Conservation (phyloP, 345 rosid genomes). For the Euphorbia peplus region DNA sequence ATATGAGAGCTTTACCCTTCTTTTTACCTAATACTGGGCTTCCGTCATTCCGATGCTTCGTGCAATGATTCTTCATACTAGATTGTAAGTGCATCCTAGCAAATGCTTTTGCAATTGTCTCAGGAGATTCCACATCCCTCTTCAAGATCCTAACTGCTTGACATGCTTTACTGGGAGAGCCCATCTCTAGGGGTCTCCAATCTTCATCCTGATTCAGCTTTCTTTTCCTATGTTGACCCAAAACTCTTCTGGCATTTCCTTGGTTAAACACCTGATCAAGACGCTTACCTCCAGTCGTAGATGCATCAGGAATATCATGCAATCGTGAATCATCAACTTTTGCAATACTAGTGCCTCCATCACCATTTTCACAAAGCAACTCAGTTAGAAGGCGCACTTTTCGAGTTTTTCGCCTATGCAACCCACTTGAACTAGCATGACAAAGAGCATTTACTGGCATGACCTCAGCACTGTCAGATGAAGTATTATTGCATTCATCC, state of each 20-base stretch:
- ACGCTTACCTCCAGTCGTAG: conserved; percentile 22
- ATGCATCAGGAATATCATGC: conserved; percentile 27
- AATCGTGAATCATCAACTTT: conserved; percentile 36
- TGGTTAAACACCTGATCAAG: conserved; percentile 22
- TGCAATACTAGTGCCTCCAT: conserved; percentile 19
- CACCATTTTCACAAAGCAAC: conserved; percentile 46
- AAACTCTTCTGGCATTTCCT: conserved; percentile 24
- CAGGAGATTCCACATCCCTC: conserved; percentile 27
- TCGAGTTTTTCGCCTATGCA: conserved; percentile 55
- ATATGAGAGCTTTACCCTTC: conserved; percentile 39
- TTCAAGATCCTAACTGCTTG: conserved; percentile 24
- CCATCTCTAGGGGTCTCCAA: conserved; percentile 29
- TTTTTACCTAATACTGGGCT: conserved; percentile 41
- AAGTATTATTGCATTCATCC: conserved; percentile 36
- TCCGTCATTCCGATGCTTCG: conserved; percentile 37
- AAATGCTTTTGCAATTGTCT: conserved; percentile 27
- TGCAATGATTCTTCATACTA: conserved; percentile 32
- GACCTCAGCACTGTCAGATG: conserved; percentile 57
- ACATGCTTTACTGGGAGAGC: conserved; percentile 34
- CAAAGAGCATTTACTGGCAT: conserved; percentile 26
- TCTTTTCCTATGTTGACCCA: conserved; percentile 49
- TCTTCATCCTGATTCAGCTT: conserved; percentile 49
- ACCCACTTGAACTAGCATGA: conserved; percentile 35
- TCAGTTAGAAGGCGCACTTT: conserved; percentile 78
- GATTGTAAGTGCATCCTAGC: conserved; percentile 29